Evolutionary conservation across 495 filamentous ascomycete species (phyloP).

Genomic region (Pyrenula aspistea): DNA sequence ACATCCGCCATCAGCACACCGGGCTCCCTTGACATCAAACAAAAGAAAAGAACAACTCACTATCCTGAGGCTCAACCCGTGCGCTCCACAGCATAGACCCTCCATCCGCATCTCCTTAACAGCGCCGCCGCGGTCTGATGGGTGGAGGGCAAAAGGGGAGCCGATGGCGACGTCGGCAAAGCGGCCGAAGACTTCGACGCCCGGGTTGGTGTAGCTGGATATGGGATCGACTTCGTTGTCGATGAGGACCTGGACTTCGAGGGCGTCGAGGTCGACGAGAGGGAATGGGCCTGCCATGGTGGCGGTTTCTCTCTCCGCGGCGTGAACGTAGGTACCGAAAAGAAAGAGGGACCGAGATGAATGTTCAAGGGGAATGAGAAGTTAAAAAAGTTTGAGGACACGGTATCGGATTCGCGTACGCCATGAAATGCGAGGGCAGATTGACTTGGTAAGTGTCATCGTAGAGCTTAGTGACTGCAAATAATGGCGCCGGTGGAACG

Average conservation of each 20-base stretch:
- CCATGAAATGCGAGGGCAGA: not conserved
- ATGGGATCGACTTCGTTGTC: conserved; percentile 50
- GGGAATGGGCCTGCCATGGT: not conserved
- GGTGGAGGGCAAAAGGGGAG: conserved; percentile 12
- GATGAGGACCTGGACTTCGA: conserved; percentile 35
- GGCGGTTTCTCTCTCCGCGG: not conserved
- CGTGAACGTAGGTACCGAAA: not conserved
- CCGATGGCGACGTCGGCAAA: conserved; percentile 11
- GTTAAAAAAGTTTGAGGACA: not conserved
- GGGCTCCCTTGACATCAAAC: not conserved
- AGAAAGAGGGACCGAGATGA: not conserved
- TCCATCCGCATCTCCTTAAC: conserved; percentile 38
- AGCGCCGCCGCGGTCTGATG: conserved; percentile 27
- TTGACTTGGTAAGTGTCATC: too few relatives aligned
- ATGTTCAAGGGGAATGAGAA: not conserved
- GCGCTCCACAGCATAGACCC: conserved; percentile 46
- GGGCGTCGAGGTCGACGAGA: conserved; percentile 33
- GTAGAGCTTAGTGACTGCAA: too few relatives aligned
- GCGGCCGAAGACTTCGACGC: conserved; percentile 14
- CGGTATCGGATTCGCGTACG: not conserved
- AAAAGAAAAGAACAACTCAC: conserved; percentile 15
- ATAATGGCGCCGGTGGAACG: not conserved
- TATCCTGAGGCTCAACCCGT: conserved; percentile 45
- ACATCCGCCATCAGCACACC: not conserved
- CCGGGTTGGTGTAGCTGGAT: conserved; percentile 16